Percentiles rank a stretch among this genome's conserved stretches.
These are phyloP conservation scores for Scolecobasidium constrictum DNA, from an alignment of 2,329 filamentous ascomycete species.

Conservation along the genomic window DNA sequence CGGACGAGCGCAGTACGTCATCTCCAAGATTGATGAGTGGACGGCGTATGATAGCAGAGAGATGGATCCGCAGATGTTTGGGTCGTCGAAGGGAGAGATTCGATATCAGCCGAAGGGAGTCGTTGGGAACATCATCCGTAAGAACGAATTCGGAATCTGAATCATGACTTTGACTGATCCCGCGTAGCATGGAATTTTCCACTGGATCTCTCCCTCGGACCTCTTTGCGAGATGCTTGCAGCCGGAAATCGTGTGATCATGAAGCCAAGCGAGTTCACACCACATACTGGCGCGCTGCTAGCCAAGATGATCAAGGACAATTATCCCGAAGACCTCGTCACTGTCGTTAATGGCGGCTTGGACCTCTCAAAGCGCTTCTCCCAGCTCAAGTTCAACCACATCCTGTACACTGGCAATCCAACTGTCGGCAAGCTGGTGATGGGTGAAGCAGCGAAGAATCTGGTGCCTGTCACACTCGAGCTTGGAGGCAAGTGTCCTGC, in stretches of 20 bases:
- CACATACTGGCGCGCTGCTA: constrained; percentile 6
- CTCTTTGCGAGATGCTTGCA: constrained; percentile 8
- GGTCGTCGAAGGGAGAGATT: constrained; percentile 2
- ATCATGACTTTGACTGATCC: no score
- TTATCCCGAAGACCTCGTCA: constrained; percentile 7
- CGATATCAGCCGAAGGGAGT: constrained; percentile 9
- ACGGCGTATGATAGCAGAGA: constrained; percentile 7
- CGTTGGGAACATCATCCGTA: constrained; percentile 7
- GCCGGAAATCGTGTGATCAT: constrained; percentile 10
- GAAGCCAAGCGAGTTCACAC: constrained; percentile 8
- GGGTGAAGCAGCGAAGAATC: constrained; percentile 23
- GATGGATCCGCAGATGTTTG: constrained; percentile 3
- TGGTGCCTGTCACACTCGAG: constrained; percentile 39
- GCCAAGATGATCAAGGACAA: constrained; percentile 8
- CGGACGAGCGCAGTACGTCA: constrained; percentile 7
- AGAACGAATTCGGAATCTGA: no score
- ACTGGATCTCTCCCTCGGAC: constrained; percentile 8
- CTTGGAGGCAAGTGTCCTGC: constrained; percentile 34
- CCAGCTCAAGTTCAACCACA: constrained; percentile 15
- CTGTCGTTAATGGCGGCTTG: constrained; percentile 6
- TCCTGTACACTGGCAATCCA: constrained; percentile 29
- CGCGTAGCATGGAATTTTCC: constrained; percentile 9
- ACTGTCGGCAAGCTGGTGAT: constrained; percentile 27
- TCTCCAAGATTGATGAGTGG: constrained; percentile 9
- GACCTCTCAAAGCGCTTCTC: constrained; percentile 9